Percentiles rank a stretch among this genome's conserved stretches.
Evolutionary conservation across 371 early-diverging fungal genomes (phyloP).

Genomic region (Apophysomyces variabilis): DNA sequence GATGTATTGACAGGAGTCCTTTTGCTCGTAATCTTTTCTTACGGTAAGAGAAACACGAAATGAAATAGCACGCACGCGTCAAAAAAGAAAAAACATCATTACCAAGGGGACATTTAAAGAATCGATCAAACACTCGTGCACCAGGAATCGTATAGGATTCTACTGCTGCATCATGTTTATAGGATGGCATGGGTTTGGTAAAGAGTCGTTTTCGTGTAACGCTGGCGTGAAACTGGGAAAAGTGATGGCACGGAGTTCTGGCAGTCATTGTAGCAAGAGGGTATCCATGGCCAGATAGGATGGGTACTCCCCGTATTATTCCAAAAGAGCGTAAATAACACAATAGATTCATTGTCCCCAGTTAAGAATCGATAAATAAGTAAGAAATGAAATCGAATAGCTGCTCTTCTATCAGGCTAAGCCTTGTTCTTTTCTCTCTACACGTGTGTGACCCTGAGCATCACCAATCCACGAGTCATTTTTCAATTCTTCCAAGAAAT

Average conservation of each 20-base stretch:
- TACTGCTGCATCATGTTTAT: slow-evolving; percentile 32
- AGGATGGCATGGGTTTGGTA: neutral
- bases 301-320: too few species aligned
- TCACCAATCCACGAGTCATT: too few species aligned
- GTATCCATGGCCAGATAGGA: too few species aligned
- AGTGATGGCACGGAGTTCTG: neutral
- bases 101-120: slow-evolving; percentile 63
- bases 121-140: slow-evolving; percentile 63
- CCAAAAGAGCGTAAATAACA: too few species aligned
- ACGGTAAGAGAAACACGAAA: neutral
- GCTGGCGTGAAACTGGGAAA: neutral
- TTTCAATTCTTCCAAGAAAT: too few species aligned
- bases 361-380: too few species aligned
- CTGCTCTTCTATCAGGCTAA: too few species aligned
- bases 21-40: slow-evolving; percentile 46
- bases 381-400: too few species aligned
- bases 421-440: too few species aligned
- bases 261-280: neutral
- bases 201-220: neutral
- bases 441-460: too few species aligned
- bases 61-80: neutral
- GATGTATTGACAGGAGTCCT: slow-evolving; percentile 33
- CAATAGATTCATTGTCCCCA: too few species aligned
- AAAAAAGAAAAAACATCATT: neutral
- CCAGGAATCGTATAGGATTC: slow-evolving; percentile 63